phyloP scores from a whole-genome alignment of 345 rosid species.

The Litchi chinensis region DNA sequence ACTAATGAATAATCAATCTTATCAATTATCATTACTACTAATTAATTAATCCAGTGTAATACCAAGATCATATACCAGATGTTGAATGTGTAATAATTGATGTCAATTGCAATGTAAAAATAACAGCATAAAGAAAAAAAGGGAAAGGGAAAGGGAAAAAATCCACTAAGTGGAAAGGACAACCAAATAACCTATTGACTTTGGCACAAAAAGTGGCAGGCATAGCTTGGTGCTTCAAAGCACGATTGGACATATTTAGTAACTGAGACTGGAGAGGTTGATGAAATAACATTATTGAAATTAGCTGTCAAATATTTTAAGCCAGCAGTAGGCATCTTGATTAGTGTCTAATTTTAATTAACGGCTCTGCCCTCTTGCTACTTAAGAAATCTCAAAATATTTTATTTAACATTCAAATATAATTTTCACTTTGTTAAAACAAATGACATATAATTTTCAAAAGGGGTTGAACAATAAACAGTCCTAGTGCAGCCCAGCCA shows the following conservation, averaged over 20 bases:
- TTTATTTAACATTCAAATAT: too few relatives aligned
- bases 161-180: neutral
- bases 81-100: neutral
- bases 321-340: neutral
- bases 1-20: neutral
- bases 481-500: too few relatives aligned
- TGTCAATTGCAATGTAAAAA: neutral
- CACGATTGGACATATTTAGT: neutral
- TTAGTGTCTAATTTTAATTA: too few relatives aligned
- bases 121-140: neutral
- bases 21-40: neutral
- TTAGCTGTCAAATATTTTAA: neutral
- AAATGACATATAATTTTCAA: too few relatives aligned
- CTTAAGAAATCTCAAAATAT: neutral
- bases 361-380: neutral
- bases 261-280: neutral
- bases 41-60: neutral
- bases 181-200: neutral
- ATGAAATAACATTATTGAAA: neutral
- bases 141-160: neutral
- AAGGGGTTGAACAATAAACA: too few relatives aligned
- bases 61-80: neutral
- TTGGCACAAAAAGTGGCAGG: slow-evolving; percentile 1
- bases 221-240: neutral
- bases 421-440: too few relatives aligned